Evolutionary conservation across 2,329 filamentous ascomycete species (phyloP).

Genomic region (Clonostachys rhizophaga): DNA sequence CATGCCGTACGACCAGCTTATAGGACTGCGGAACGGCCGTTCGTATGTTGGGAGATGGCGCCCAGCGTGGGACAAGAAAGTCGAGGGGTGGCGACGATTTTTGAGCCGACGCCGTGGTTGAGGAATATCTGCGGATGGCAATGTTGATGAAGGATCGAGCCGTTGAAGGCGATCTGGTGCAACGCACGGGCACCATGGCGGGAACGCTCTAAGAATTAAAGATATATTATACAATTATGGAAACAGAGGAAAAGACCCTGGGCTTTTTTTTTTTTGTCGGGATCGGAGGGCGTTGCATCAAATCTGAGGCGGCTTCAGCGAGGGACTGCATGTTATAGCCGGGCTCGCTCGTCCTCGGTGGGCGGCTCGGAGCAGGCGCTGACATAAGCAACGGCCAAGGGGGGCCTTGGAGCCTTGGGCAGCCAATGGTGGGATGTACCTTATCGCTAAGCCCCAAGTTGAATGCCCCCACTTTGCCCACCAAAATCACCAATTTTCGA

Average conservation of each 20-base stretch:
- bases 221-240: too few species aligned
- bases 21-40: neutral
- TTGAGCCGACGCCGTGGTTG: constrained; percentile 12
- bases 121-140: constrained; percentile 23
- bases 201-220: too few species aligned
- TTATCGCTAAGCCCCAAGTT: constrained; percentile 30
- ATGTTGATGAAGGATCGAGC: constrained; percentile 35
- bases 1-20: neutral
- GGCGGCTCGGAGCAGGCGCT: too few species aligned
- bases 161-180: constrained; percentile 29
- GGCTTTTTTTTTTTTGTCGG: too few species aligned
- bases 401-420: too few species aligned
- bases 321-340: too few species aligned
- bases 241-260: too few species aligned
- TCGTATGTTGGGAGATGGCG: constrained; percentile 1
- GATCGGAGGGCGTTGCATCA: too few species aligned
- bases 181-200: constrained; percentile 27
- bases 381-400: too few species aligned
- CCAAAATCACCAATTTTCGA: constrained; percentile 35
- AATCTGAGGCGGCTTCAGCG: too few species aligned
- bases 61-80: constrained; percentile 30
- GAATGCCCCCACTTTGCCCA: constrained; percentile 31
- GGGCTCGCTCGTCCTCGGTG: too few species aligned
- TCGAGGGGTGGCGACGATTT: constrained; percentile 22
- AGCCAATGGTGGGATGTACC: constrained; percentile 5